These are phyloP conservation scores for Ophiosphaerella herpotricha DNA, from an alignment of 2,329 filamentous ascomycete species.

Conservation along the genomic window DNA sequence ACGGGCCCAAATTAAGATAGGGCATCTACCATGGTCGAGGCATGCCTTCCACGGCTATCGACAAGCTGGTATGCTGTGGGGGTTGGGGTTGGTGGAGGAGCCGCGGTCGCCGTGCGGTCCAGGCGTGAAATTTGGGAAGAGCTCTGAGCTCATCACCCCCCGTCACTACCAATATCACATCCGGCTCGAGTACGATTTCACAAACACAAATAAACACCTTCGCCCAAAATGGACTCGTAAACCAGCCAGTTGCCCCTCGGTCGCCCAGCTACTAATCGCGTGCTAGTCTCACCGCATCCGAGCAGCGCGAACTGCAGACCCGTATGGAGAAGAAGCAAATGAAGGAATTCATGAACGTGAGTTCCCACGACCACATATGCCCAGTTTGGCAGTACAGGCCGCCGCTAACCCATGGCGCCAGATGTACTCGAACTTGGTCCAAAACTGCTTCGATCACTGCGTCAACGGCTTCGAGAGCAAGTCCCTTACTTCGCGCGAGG, in stretches of 20 bases:
- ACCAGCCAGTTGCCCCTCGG: constrained; percentile 2
- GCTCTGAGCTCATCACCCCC: constrained; percentile 11
- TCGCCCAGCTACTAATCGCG: constrained; percentile 13
- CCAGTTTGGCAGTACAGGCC: neutral
- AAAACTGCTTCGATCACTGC: constrained; percentile 95
- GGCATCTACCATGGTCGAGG: neutral
- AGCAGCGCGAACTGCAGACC: constrained; percentile 90
- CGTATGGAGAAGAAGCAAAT: constrained; percentile 98
- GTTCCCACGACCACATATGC: constrained; percentile 42
- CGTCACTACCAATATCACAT: neutral
- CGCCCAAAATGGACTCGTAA: constrained; percentile 44
- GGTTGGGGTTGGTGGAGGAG: neutral
- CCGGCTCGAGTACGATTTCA: neutral
- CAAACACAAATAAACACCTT: neutral
- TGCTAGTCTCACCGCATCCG: constrained; percentile 69
- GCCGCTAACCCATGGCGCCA: constrained; percentile 36
- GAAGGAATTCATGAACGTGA: constrained; percentile 97
- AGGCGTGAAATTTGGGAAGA: constrained; percentile 30
- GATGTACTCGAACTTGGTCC: constrained; percentile 76
- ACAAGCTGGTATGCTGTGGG: neutral
- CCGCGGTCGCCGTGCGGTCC: constrained; percentile 10
- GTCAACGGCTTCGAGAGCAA: constrained; percentile 99
- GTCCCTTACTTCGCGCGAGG: constrained; percentile 83
- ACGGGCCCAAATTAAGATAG: neutral
- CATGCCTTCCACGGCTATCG: constrained; percentile 9